A percentile compares a stretch with the other conserved stretches of the same genome.
Conservation (phyloP, 116 monocot species). For the Dioscorea cayenensis region DNA sequence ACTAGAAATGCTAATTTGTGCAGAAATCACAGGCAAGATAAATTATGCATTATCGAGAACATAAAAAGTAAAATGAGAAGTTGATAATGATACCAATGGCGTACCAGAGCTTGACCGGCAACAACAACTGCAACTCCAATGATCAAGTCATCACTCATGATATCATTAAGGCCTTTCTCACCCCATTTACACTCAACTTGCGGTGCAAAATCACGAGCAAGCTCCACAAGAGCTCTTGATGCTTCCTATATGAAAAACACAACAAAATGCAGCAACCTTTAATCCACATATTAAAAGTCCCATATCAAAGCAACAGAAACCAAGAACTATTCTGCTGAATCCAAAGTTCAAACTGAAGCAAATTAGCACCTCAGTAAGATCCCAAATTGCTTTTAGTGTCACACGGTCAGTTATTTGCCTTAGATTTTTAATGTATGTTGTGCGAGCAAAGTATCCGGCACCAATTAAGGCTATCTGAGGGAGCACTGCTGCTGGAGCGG, state of each 20-base stretch:
- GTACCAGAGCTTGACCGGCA: slow-evolving; percentile 85
- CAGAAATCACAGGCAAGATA: too few species aligned
- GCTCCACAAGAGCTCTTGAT: slow-evolving; percentile 74
- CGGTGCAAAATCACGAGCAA: slow-evolving; percentile 74
- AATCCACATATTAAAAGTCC: neutral
- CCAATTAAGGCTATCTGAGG: slow-evolving; percentile 80
- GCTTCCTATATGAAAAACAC: slow-evolving; percentile 49
- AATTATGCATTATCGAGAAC: too few species aligned
- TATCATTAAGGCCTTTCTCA: slow-evolving; percentile 79
- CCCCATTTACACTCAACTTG: slow-evolving; percentile 83
- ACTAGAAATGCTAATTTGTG: too few species aligned
- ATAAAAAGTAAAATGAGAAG: too few species aligned
- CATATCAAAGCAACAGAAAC: neutral
- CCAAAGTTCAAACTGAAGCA: neutral
- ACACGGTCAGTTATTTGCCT: slow-evolving; percentile 51
- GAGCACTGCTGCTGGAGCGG: slow-evolving; percentile 12
- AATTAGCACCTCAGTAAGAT: slow-evolving; percentile 59
- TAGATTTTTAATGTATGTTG: slow-evolving; percentile 80
- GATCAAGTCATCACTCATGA: slow-evolving; percentile 60
- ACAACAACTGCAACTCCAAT: slow-evolving; percentile 82
- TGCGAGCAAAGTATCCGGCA: slow-evolving; percentile 78
- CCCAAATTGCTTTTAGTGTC: slow-evolving; percentile 69
- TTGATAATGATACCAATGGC: too few species aligned
- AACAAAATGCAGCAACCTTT: neutral
- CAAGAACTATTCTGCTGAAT: neutral